Conservation (phyloP, 768 basidiomycete genomes). For the Tricholoma sp. region DNA sequence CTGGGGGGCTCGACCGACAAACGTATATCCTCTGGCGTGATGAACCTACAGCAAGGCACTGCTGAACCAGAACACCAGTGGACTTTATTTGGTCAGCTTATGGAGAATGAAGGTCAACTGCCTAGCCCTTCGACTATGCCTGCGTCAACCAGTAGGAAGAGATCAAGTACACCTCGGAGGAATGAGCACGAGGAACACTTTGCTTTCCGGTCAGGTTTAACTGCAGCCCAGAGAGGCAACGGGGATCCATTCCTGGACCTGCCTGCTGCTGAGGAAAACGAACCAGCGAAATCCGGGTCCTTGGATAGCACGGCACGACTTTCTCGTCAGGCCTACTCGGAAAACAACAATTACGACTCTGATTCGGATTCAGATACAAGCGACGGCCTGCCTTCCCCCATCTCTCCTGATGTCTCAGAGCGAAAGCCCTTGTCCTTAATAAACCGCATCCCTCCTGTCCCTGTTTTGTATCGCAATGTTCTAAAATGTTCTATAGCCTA, state of each 20-base stretch:
- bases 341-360: constrained; percentile 11
- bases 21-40: constrained; percentile 12
- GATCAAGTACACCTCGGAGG: background rate
- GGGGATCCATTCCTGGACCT: constrained; percentile 12
- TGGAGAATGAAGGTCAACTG: constrained; percentile 58
- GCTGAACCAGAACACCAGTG: constrained; percentile 38
- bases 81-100: constrained; percentile 66
- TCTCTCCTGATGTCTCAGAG: constrained; percentile 2
- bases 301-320: background rate
- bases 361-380: constrained; percentile 18
- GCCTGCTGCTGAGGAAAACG: constrained; percentile 2
- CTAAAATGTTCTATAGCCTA: constrained; percentile 92
- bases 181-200: background rate
- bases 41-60: constrained; percentile 7
- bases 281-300: background rate
- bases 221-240: constrained; percentile 3
- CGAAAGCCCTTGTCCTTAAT: constrained; percentile 6
- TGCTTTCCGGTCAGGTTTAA: background rate
- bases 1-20: constrained; percentile 7
- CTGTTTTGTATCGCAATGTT: constrained; percentile 61
- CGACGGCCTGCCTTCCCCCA: constrained; percentile 4
- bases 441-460: constrained; percentile 31
- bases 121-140: constrained; percentile 12
- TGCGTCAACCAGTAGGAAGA: constrained; percentile 9
- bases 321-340: background rate